phyloP scores from a whole-genome alignment of 2,329 filamentous ascomycete genomes.

The Cladosporium oxysporum region DNA sequence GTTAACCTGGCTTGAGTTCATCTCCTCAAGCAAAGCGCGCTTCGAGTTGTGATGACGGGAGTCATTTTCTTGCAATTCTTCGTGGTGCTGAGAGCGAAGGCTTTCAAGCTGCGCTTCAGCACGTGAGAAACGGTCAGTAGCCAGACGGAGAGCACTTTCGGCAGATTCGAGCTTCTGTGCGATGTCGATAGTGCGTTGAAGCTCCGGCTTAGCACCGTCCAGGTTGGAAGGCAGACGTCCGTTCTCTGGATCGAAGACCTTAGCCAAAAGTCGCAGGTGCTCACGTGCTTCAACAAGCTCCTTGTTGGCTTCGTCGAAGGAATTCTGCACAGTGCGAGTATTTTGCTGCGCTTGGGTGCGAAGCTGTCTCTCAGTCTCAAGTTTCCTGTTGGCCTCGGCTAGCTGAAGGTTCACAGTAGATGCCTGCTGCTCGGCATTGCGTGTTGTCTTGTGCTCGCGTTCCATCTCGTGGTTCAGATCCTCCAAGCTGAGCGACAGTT shows the following conservation, averaged over 20 bases:
- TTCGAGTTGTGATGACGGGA: conserved; percentile 62
- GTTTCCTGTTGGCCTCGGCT: conserved; percentile 82
- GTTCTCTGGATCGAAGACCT: conserved; percentile 76
- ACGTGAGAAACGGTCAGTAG: conserved; percentile 75
- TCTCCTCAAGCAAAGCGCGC: conserved; percentile 80
- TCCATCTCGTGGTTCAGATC: conserved; percentile 91
- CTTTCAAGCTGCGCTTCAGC: conserved; percentile 82
- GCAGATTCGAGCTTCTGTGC: conserved; percentile 83
- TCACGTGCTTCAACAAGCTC: conserved; percentile 79
- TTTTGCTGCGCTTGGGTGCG: conserved; percentile 83
- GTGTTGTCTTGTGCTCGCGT: conserved; percentile 83
- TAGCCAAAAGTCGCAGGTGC: conserved; percentile 79
- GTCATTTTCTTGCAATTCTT: conserved; percentile 68
- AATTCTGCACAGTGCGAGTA: conserved; percentile 74
- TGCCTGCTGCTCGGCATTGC: conserved; percentile 85
- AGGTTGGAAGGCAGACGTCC: conserved; percentile 56
- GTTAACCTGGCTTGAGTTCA: conserved; percentile 78
- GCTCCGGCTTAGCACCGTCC: conserved; percentile 65
- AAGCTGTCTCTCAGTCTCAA: conserved; percentile 87
- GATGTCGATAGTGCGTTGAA: conserved; percentile 69
- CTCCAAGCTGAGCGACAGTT: conserved; percentile 82
- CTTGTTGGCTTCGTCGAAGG: conserved; percentile 75
- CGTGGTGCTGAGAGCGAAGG: conserved; percentile 71
- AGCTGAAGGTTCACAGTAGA: conserved; percentile 80
- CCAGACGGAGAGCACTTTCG: conserved; percentile 84